Conservation (phyloP, 2,329 filamentous ascomycete species). For the Pseudocercospora vitis region DNA sequence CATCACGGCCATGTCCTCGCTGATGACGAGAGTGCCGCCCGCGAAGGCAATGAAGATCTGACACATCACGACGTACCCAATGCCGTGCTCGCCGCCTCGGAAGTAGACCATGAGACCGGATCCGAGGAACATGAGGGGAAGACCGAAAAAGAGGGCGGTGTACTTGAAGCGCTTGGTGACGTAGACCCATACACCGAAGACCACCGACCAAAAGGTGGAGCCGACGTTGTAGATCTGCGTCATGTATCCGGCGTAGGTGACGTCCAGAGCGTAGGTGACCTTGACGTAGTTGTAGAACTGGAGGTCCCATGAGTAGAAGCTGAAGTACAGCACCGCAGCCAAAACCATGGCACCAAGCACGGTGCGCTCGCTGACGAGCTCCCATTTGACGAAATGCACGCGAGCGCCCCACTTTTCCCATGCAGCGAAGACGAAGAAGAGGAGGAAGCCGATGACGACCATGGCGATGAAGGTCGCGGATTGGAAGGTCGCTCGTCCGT, state of each 20-base stretch:
- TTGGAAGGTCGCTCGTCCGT: constrained; percentile 38
- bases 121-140: constrained; percentile 40
- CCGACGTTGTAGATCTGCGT: constrained; percentile 40
- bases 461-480: constrained; percentile 43
- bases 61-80: constrained; percentile 56
- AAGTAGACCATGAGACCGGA: constrained; percentile 41
- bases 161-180: constrained; percentile 53
- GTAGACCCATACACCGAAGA: constrained; percentile 51
- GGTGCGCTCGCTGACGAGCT: constrained; percentile 52
- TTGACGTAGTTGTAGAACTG: constrained; percentile 50
- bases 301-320: constrained; percentile 45
- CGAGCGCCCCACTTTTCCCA: constrained; percentile 61
- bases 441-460: constrained; percentile 35
- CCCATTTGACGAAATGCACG: constrained; percentile 58
- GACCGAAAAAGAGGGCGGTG: constrained; percentile 38
- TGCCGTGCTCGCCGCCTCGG: constrained; percentile 40
- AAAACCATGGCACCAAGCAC: constrained; percentile 50
- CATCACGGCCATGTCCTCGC: constrained; percentile 60
- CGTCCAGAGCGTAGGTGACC: constrained; percentile 47
- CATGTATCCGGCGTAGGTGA: constrained; percentile 34
- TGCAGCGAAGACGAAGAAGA: constrained; percentile 49
- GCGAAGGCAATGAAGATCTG: constrained; percentile 58
- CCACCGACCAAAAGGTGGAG: constrained; percentile 46
- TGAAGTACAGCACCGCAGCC: constrained; percentile 47
- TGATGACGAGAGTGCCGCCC: constrained; percentile 56